phyloP scores from a whole-genome alignment of 1,139 yeast genomes.

The Taphrina sp. region DNA sequence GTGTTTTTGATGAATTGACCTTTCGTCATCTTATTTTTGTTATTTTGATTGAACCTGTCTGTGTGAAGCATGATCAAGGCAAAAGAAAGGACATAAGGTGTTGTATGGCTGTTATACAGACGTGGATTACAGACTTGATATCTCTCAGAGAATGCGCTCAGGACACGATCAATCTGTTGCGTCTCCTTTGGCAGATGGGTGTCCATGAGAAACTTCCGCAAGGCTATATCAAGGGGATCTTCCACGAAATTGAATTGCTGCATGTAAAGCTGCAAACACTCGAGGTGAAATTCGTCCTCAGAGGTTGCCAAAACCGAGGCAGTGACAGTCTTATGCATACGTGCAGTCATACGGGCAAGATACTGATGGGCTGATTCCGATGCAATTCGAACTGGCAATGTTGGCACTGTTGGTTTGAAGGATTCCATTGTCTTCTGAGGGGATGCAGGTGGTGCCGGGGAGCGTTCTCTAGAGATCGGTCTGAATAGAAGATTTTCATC shows the following conservation, averaged over 20 bases:
- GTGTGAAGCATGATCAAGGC: conserved; percentile 68
- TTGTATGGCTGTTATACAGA: conserved; percentile 49
- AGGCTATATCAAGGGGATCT: conserved; percentile 61
- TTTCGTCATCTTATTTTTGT: conserved; percentile 62
- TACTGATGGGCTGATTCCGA: conserved; percentile 47
- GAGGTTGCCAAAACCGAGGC: conserved; percentile 47
- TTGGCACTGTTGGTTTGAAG: conserved; percentile 2
- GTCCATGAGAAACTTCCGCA: conserved; percentile 57
- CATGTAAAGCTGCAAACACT: conserved; percentile 47
- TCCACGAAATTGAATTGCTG: conserved; percentile 51
- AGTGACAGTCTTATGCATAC: conserved; percentile 46
- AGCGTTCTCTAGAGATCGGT: conserved; percentile 18
- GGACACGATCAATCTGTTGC: conserved; percentile 66
- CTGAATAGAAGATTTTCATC: conserved; percentile 9
- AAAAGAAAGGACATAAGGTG: conserved; percentile 57
- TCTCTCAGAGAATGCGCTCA: conserved; percentile 55
- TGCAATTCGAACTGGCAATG: conserved; percentile 43
- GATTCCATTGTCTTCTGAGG: not conserved
- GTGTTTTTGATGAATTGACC: conserved; percentile 57
- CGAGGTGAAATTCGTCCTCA: conserved; percentile 45
- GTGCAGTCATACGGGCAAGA: conserved; percentile 43
- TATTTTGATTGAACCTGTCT: conserved; percentile 62
- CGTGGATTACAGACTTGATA: conserved; percentile 50
- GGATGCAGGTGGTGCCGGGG: conserved; percentile 9
- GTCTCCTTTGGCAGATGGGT: conserved; percentile 64